Evolutionary conservation across 1,284 basidiomycete genomes (phyloP), one percentile per base, ranked within the genome.

Genomic region (Schizophyllum commune): DNA sequence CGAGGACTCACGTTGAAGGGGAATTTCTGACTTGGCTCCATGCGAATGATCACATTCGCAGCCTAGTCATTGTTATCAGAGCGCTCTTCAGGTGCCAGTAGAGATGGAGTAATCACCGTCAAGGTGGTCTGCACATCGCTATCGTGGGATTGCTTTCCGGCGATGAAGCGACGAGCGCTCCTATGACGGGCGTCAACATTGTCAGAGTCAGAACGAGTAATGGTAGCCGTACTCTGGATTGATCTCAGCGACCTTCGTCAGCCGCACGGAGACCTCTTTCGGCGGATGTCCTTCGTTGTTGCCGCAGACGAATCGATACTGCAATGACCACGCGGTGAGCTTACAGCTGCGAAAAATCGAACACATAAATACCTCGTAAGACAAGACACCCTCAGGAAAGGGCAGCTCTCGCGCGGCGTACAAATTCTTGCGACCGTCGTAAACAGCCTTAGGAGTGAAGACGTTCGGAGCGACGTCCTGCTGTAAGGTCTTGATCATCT

Each of bases 341-440:
- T 2, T n/a, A n/a, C n/a, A n/a, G n/a, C n/a, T n/a, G n/a, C n/a
- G n/a, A n/a, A n/a, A n/a, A n/a, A n/a, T n/a, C n/a, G n/a, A n/a
- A n/a, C n/a, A n/a, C n/a, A n/a, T n/a, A n/a, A n/a, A n/a, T 1
- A 81, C 72, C 64, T 84, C 88, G 1, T 85, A 84, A 4, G 74
- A 74, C 51, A 74, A 77, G 22, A 74, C 74, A 17, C 68, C 68
- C 13, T 72, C 68, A 39, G 71, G 68, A 60, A 91, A 84, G 0
- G 82, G 79, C 7, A 91, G 74, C 61, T 79, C 75, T 54, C 77
- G 74, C 4, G 80, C 74, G 11, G 84, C 74, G 68, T 89, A 91
- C 63, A 92, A 70, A 64, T 91, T 92, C 71, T 91, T 92, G 19
- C 88, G 76, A 0, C 90, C 89, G 63, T 92, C 89, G 63, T 91